Base-by-base conservation (phyloP, 2,329 filamentous ascomycete genomes). In the Ilyonectria robusta region DNA sequence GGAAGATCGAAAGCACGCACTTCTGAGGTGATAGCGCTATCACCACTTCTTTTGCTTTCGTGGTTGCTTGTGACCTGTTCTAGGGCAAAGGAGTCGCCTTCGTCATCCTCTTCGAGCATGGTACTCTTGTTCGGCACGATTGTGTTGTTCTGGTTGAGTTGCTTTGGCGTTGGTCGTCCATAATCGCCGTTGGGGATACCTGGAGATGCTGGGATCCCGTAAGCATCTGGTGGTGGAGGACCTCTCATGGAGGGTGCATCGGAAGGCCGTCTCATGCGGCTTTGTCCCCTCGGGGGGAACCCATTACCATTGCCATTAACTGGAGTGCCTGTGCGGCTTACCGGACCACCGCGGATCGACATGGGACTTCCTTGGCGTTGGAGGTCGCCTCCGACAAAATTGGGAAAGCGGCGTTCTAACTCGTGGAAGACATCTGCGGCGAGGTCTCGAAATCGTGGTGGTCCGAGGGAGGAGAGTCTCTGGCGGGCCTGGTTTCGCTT, bases 401-500 rank as follows among this genome's bases (percentile, higher is more conserved):
- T 87, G 6, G 96, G 96, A 78, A 96, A 97, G 57, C 96, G 88
- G 70, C 96, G 88, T 81, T 98, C 96, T 67, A 98, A 84, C 80
- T 99, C 96, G 81, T 93, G 97, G 78, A 96, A 98, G 19, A 99
- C 95, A 81, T 99, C 96, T 47, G 94, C 97, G 10, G 94, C 95
- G 7, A 99, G 86, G 77, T 98, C 95, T 73, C 94, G 89, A 78
- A 99, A 99, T 65, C 95, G 88, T 29, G 94, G 91, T 23, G 93
- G 91, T 3, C 94, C 94, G 15, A 99, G 88, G 0, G 95, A 97
- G 0, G 94, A 95, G 21, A 99, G 88, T 80, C 97, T 97, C 81
- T 98, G 94, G 46, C 96, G 90, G n/a, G 96, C 96, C 80, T 98
- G 95, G 78, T 99, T 99, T 70, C 96, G 92, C 82, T 98, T 99